These are phyloP conservation scores for Hypoxylon sp. DNA, from an alignment of 2,329 filamentous ascomycete species.

Conservation along the genomic window DNA sequence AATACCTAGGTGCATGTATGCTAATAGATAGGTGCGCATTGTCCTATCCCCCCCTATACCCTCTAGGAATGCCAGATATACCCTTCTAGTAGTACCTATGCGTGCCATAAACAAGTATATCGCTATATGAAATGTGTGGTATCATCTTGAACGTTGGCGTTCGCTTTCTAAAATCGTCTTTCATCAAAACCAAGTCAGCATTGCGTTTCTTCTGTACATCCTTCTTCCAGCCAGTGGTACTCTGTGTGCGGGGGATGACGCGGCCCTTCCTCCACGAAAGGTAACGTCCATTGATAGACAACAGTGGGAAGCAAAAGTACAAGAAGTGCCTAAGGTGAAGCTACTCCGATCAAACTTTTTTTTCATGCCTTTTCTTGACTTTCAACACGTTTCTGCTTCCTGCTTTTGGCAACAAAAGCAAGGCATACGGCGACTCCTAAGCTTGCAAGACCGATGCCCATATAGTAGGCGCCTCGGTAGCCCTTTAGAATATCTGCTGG, in stretches of 20 bases:
- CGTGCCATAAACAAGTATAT: conserved; percentile 5
- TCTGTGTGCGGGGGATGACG: conserved; percentile 8
- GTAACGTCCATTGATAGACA: neutral
- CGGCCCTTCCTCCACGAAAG: conserved; percentile 9
- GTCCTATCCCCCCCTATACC: neutral
- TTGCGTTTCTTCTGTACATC: neutral
- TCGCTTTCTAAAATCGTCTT: conserved; percentile 1
- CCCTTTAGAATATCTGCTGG: conserved; percentile 45
- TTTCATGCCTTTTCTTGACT: conserved; percentile 23
- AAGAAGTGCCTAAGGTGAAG: neutral
- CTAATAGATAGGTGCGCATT: conserved; percentile 4
- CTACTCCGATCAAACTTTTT: neutral
- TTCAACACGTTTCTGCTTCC: conserved; percentile 5
- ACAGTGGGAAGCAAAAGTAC: neutral
- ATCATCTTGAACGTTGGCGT: conserved; percentile 8
- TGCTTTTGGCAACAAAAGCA: conserved; percentile 43
- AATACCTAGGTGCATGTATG: neutral
- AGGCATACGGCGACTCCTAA: conserved; percentile 47
- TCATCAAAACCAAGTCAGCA: neutral
- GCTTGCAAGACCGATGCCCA: conserved; percentile 47
- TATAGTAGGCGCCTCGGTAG: conserved; percentile 49
- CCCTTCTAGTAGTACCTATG: conserved; percentile 1
- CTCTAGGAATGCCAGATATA: neutral
- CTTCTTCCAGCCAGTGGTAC: neutral
- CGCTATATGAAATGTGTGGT: conserved; percentile 21